These are phyloP conservation scores for Psidium friedrichsthalianum DNA, from an alignment of 345 rosid species.

Conservation along the genomic window DNA sequence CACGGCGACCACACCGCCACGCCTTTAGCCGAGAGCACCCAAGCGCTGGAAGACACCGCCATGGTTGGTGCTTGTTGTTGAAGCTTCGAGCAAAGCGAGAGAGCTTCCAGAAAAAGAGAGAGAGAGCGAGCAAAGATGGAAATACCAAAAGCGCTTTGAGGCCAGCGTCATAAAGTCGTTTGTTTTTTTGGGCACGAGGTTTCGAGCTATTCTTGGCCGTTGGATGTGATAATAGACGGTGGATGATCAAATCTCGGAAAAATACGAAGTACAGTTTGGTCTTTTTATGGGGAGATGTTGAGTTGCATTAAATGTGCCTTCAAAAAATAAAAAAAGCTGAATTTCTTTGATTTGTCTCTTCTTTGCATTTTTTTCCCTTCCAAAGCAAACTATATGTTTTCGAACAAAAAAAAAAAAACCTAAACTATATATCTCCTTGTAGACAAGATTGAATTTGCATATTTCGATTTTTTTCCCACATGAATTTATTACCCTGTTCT, in stretches of 20 bases:
- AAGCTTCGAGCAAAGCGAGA: not conserved
- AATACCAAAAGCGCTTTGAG: not conserved
- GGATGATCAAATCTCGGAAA: not conserved
- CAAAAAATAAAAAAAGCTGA: not conserved
- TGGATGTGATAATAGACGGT: not conserved
- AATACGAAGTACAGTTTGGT: not conserved
- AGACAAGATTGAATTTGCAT: not conserved
- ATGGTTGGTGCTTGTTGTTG: not conserved
- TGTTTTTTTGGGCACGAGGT: not conserved
- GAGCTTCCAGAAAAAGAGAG: not conserved
- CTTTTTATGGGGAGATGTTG: not conserved
- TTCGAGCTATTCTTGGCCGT: not conserved
- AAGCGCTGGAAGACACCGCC: slow-evolving; percentile 1
- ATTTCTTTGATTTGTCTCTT: not conserved
- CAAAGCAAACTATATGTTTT: too few relatives aligned
- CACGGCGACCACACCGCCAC: slow-evolving; percentile 23
- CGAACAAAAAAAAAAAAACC: too few relatives aligned
- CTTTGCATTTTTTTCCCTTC: not conserved
- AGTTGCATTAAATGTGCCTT: not conserved
- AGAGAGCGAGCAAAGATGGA: not conserved
- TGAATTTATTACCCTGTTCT: not conserved
- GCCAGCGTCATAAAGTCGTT: not conserved
- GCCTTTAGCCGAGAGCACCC: slow-evolving; percentile 15
- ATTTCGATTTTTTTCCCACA: not conserved
- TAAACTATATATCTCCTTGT: not conserved